Evolutionary conservation across 2,329 filamentous ascomycete genomes (phyloP), one percentile per base, ranked within the genome.

Genomic region (Fusarium caatingaense): DNA sequence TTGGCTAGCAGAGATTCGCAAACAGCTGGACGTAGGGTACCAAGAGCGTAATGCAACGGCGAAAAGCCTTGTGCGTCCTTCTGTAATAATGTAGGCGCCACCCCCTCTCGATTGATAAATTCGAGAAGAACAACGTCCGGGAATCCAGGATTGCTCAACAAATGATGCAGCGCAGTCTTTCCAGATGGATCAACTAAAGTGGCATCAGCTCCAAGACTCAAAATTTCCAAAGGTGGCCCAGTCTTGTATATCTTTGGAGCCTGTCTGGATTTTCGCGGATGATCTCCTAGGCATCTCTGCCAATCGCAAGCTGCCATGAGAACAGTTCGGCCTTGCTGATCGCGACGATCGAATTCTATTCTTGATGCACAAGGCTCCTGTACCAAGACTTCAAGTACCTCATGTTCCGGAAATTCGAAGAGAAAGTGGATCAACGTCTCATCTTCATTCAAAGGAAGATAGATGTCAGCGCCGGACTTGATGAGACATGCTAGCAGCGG

Each of bases 281-380:
- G 41, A 1, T 56, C 50, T 46, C 42, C 42, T 0, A 63, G 18
- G 2, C 2, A 12, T 3, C 30, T 34, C 2, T 16, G 44, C 68
- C 66, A 66, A 10, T 49, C 12, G 20, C 72, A 74, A 2, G 72
- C 56, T 23, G 72, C 68, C 59, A 74, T 74, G 13, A 74, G 37
- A 6, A 73, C 40, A 3, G 72, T 73, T 1, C 62, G 58, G 2
- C 70, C 68, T 5, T 15, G 51, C 15, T 70, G 68, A 10, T 74
- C 70, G 2, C 61, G 63, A n/a, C 48, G 44, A n/a, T 72, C 28
- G 7, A 74, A 68, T 40, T 74, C 55, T 11, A 74, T 72, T 6
- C 60, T 37, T 1, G 72, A 72, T 1, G 54, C 34, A 11, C 68
- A 74, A 7, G 72, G 63, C 4, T 70, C 65, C 10, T 66, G 7